Percentiles rank a stretch among this genome's conserved stretches.
phyloP scores from a whole-genome alignment of 78 protist species.

The Polysphondylium violaceum region DNA sequence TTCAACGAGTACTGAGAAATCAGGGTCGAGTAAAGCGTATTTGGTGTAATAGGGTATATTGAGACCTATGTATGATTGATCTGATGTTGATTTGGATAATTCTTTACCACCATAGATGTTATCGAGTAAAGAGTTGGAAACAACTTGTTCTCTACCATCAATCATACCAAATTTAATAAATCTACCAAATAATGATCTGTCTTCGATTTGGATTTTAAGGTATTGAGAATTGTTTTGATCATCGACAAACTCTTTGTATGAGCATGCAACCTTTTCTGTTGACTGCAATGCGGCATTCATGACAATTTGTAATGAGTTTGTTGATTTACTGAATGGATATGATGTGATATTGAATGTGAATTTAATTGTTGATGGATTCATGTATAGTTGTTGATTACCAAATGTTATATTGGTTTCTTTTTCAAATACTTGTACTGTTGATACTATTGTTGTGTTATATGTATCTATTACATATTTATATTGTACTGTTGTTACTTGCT shows the following conservation, averaged over 20 bases:
- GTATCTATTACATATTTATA: too few species aligned
- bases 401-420: not conserved
- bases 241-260: not conserved
- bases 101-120: too few species aligned
- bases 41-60: too few species aligned
- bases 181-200: not conserved
- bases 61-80: too few species aligned
- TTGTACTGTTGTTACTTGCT: too few species aligned
- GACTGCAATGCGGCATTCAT: not conserved
- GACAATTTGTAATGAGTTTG: not conserved
- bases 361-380: conserved; percentile 19
- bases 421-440: not conserved
- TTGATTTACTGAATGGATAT: not conserved
- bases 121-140: too few species aligned
- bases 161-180: not conserved
- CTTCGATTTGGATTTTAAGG: not conserved
- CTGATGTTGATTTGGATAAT: too few species aligned
- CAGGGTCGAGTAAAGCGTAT: too few species aligned
- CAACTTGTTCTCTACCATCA: not conserved
- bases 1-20: too few species aligned
- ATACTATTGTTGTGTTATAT: too few species aligned
- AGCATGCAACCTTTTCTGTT: not conserved
- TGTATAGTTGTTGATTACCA: not conserved
- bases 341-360: not conserved
- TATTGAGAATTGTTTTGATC: not conserved